These are phyloP conservation scores for Albizia julibrissin DNA, from an alignment of 306 rosid genomes.

Conservation along the genomic window DNA sequence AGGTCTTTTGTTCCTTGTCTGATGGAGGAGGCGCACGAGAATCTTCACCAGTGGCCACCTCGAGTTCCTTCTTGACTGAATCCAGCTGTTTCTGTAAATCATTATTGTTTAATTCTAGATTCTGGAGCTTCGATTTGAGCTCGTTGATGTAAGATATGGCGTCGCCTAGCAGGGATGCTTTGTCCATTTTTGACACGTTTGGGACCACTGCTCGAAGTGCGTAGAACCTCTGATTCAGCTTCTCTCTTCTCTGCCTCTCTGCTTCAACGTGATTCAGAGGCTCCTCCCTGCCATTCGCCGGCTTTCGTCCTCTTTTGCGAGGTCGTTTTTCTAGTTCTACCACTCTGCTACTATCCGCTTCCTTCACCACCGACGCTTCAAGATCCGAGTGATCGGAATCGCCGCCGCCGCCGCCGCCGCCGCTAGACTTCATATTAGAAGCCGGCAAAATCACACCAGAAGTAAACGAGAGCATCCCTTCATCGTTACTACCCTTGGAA, in stretches of 20 bases:
- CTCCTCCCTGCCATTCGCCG: constrained; percentile 94
- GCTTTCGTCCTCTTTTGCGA: constrained; percentile 84
- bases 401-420: background rate
- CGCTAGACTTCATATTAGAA: constrained; percentile 49
- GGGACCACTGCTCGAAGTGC: constrained; percentile 96
- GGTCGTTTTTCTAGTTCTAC: constrained; percentile 91
- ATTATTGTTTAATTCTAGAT: constrained; percentile 57
- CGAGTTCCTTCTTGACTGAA: constrained; percentile 57
- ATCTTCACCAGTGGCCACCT: constrained; percentile 31
- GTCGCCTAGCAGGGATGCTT: constrained; percentile 89
- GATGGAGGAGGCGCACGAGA: constrained; percentile 23
- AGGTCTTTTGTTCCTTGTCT: constrained; percentile 39
- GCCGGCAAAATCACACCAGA: constrained; percentile 71
- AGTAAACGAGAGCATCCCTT: constrained; percentile 88
- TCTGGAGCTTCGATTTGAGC: constrained; percentile 71
- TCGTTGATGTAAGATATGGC: constrained; percentile 87
- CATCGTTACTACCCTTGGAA: constrained; percentile 78
- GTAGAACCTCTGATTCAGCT: constrained; percentile 89
- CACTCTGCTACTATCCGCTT: constrained; percentile 64
- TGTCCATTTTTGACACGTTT: constrained; percentile 96
- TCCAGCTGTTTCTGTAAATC: constrained; percentile 68
- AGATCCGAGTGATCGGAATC: constrained; percentile 90
- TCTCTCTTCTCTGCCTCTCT: constrained; percentile 90
- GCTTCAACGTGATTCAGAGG: constrained; percentile 96
- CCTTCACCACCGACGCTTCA: constrained; percentile 86